phyloP scores from a whole-genome alignment of 306 rosid genomes.

The Ceratonia siliqua region DNA sequence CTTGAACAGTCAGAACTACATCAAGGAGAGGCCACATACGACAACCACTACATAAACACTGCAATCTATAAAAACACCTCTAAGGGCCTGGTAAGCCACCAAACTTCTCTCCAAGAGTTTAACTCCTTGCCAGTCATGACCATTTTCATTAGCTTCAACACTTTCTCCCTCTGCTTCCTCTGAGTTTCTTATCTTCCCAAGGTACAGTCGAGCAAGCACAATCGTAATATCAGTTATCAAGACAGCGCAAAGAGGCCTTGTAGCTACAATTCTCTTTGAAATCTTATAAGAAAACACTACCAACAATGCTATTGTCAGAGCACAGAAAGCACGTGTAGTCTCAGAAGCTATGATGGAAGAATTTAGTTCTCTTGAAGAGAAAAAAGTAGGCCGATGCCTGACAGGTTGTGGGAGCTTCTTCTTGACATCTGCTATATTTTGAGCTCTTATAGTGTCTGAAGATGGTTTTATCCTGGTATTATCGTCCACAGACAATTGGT shows the following conservation, averaged over 20 bases:
- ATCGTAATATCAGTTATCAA: conserved; percentile 63
- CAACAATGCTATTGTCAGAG: conserved; percentile 55
- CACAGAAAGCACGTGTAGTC: conserved; percentile 50
- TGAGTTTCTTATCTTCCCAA: conserved; percentile 37
- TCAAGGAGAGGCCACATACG: conserved; percentile 60
- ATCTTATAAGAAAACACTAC: conserved; percentile 56
- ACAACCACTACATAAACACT: conserved; percentile 76
- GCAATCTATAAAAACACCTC: conserved; percentile 73
- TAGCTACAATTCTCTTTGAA: conserved; percentile 45
- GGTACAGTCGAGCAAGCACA: conserved; percentile 47
- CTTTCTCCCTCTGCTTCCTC: conserved; percentile 42
- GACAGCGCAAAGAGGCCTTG: conserved; percentile 74
- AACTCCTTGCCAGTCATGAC: conserved; percentile 66
- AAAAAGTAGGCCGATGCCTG: conserved; percentile 28
- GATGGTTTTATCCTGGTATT: conserved; percentile 10
- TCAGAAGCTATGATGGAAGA: conserved; percentile 65
- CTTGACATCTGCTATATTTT: conserved; percentile 9
- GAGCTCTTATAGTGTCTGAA: conserved; percentile 9
- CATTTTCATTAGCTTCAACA: conserved; percentile 33
- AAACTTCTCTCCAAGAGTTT: conserved; percentile 83
- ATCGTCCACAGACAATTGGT: conserved; percentile 8
- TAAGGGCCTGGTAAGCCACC: conserved; percentile 73
- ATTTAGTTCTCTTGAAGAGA: conserved; percentile 68
- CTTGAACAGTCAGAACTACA: conserved; percentile 34
- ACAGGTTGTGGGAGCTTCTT: conserved; percentile 9